phyloP scores from a whole-genome alignment of 306 rosid genomes.

The Pyrus betulifolia region DNA sequence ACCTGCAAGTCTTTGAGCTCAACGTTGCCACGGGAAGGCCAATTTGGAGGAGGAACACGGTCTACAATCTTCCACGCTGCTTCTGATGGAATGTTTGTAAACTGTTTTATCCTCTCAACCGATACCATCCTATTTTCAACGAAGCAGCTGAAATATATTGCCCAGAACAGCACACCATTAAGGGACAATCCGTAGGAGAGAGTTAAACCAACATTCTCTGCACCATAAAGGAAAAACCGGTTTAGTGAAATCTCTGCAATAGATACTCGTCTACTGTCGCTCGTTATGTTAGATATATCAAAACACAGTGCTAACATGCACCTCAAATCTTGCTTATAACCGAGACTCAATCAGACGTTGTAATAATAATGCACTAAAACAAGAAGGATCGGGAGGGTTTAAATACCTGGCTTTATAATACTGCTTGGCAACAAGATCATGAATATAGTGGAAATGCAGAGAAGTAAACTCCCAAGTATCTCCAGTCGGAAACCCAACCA shows the following conservation, averaged over 20 bases:
- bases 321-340: neutral
- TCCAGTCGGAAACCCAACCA: conserved; percentile 96
- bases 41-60: conserved; percentile 58
- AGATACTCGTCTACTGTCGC: neutral
- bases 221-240: conserved; percentile 11
- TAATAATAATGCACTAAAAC: neutral
- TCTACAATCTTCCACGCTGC: conserved; percentile 63
- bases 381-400: neutral
- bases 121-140: conserved; percentile 93
- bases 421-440: conserved; percentile 84
- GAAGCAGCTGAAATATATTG: conserved; percentile 79
- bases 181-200: conserved; percentile 87
- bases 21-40: conserved; percentile 85
- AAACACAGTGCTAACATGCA: too few species aligned
- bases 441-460: conserved; percentile 72
- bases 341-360: neutral
- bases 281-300: too few species aligned
- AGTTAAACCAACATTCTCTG: conserved; percentile 82
- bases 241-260: neutral
- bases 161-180: conserved; percentile 64
- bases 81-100: conserved; percentile 72
- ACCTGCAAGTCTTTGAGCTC: conserved; percentile 77
- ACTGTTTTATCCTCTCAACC: conserved; percentile 89
- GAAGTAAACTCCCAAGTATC: conserved; percentile 66
- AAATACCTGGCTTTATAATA: conserved; percentile 73